Percentiles rank a stretch among this genome's conserved stretches.
phyloP scores from a whole-genome alignment of 1,284 basidiomycete genomes.

The Leccinum insigne region DNA sequence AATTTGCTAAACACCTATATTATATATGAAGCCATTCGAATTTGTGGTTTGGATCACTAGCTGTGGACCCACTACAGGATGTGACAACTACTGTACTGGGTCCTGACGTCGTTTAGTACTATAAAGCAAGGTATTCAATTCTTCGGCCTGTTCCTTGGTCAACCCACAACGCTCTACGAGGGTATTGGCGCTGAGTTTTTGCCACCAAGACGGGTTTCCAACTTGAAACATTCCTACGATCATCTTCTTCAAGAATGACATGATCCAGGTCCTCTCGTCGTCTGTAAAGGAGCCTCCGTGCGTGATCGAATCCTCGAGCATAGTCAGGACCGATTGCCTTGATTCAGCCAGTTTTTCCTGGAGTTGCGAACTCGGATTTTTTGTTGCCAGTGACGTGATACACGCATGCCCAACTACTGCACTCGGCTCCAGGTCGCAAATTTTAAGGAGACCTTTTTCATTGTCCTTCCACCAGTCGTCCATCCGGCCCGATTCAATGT shows the following conservation, averaged over 20 bases:
- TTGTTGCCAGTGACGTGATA: conserved; percentile 24
- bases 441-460: not conserved
- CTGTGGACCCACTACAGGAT: not conserved
- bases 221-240: conserved; percentile 17
- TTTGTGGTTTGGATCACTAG: not conserved
- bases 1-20: not conserved
- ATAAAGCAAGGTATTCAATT: conserved; percentile 17
- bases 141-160: conserved; percentile 19
- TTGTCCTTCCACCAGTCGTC: conserved; percentile 29
- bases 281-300: conserved; percentile 15
- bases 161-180: conserved; percentile 21
- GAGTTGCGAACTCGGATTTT: not conserved
- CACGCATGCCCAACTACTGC: conserved; percentile 29
- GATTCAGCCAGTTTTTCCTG: conserved; percentile 14
- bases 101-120: not conserved
- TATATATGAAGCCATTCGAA: not conserved
- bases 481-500: conserved; percentile 19
- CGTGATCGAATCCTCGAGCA: conserved; percentile 28
- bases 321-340: conserved; percentile 15
- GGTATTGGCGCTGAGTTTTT: conserved; percentile 8
- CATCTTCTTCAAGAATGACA: conserved; percentile 26
- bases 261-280: conserved; percentile 20
- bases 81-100: not conserved
- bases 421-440: conserved; percentile 14
- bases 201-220: conserved; percentile 9